phyloP scores from a whole-genome alignment of 2,329 filamentous ascomycete genomes.

The Exophiala mesophila region DNA sequence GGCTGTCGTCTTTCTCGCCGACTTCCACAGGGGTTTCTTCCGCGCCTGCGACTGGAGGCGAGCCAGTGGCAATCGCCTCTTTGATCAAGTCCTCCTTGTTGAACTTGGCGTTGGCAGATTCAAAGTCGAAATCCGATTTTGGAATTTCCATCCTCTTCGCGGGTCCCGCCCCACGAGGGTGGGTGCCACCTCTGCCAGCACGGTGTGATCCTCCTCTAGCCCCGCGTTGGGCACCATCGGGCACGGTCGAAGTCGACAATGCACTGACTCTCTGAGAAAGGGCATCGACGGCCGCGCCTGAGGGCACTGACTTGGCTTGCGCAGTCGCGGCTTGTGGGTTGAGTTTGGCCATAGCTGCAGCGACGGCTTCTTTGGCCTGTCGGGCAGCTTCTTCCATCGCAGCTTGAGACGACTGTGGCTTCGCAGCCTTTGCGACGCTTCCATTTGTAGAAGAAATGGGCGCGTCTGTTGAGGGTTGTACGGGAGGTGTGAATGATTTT shows the following conservation, averaged over 20 bases:
- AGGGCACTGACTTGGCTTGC: conserved; percentile 32
- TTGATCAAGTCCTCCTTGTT: conserved; percentile 84
- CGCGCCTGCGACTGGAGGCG: conserved; percentile 52
- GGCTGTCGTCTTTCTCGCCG: conserved; percentile 21
- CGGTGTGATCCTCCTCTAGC: conserved; percentile 36
- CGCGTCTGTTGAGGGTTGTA: conserved; percentile 29
- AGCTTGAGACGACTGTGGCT: conserved; percentile 26
- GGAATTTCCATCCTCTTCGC: conserved; percentile 76
- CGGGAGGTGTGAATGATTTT: conserved; percentile 34
- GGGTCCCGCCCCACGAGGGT: conserved; percentile 38
- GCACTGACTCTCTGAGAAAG: conserved; percentile 44
- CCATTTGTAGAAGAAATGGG: conserved; percentile 28
- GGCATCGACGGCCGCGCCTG: conserved; percentile 35
- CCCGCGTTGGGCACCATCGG: conserved; percentile 35
- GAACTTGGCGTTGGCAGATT: conserved; percentile 78
- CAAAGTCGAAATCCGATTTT: conserved; percentile 87
- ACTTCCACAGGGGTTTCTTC: conserved; percentile 43
- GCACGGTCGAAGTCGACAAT: conserved; percentile 38
- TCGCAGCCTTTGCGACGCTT: conserved; percentile 23
- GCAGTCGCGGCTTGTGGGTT: conserved; percentile 25
- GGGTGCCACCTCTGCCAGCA: conserved; percentile 42
- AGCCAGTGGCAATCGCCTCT: conserved; percentile 76
- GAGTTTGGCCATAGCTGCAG: conserved; percentile 49
- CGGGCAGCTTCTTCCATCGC: conserved; percentile 45
- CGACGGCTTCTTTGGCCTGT: conserved; percentile 48